These are phyloP conservation scores for Laetiporus sulphureus DNA, from an alignment of 1,284 basidiomycete species.

Conservation along the genomic window DNA sequence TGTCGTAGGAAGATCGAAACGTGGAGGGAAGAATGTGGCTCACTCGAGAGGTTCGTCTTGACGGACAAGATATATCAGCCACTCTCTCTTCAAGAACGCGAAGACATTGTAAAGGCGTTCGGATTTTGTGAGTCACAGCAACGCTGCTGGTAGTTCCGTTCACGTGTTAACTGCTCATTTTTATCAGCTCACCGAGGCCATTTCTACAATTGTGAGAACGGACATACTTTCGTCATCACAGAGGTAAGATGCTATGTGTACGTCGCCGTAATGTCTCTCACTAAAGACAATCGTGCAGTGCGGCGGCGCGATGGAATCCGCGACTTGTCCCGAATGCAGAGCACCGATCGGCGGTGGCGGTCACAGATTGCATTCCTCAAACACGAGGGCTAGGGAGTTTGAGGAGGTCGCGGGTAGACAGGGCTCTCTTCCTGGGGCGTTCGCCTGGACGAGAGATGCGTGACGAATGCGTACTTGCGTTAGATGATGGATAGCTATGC, in stretches of 20 bases:
- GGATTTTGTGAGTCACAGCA: constrained; percentile 34
- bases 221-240: constrained; percentile 24
- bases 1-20: constrained; percentile 28
- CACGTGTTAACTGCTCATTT: not conserved
- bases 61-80: constrained; percentile 33
- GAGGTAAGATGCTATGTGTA: constrained; percentile 21
- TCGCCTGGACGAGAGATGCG: constrained; percentile 4
- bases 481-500: too few relatives aligned
- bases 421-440: constrained; percentile 4
- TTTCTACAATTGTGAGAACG: constrained; percentile 25
- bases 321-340: constrained; percentile 49
- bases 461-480: too few relatives aligned
- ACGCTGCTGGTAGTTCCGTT: not conserved
- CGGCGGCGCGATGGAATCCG: constrained; percentile 42
- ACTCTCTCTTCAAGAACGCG: constrained; percentile 42
- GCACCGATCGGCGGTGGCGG: constrained; percentile 41
- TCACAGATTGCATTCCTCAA: constrained; percentile 35
- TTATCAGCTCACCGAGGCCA: constrained; percentile 40
- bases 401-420: constrained; percentile 23
- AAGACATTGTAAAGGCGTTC: constrained; percentile 40
- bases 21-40: constrained; percentile 23
- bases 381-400: constrained; percentile 39
- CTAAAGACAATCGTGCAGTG: constrained; percentile 31
- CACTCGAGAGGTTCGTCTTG: constrained; percentile 26
- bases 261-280: not conserved